Evolutionary conservation across 768 basidiomycete species (phyloP), one percentile per base, ranked within the genome.

Genomic region (Lactarius vividus): DNA sequence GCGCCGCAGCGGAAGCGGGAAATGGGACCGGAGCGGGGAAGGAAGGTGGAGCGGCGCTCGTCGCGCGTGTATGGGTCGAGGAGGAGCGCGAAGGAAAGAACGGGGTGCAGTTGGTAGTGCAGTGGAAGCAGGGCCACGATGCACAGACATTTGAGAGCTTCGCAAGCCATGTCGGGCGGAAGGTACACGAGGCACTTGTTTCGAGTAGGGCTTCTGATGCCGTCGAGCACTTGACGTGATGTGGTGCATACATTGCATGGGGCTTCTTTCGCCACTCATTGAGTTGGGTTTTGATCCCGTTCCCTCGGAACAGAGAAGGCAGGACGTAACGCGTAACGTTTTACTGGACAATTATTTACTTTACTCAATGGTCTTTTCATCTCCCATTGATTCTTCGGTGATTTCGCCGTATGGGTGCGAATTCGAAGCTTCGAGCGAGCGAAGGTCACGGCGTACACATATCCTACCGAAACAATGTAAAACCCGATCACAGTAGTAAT

Each of bases 51-150:
- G 28, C 29, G 16, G 18, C 67, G 26, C 62, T 71, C 15, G 67
- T 70, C 13, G 72, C 73, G 67, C 69, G 74, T 71, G 49, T 79
- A 72, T 70, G 53, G 62, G 73, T 63, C 23, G 57, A 40, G 57
- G 65, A n/a, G 29, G 44, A 33, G 33, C 66, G 26, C 67, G 67
- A 26, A 37, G 18, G 18, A 33, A 55, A 2, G 29, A 11, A n/a
- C n/a, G 37, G 31, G 3, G 56, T 61, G 28, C 56, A 59, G 10
- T 54, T 89, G 52, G 78, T 82, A 60, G 85, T 84, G 66, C 79
- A 83, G 39, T 92, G 92, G 91, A 71, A 86, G 26, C 77, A 77
- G 58, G 92, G 92, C 0, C 72, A 64, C 31, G 85, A 91, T 33
- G 73, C 87, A 52, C 68, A 68, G 0, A 56, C 88, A 59, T 88